Evolutionary conservation across 129 eudicot genomes (phyloP).

Genomic region (Oenanthe sinensis): DNA sequence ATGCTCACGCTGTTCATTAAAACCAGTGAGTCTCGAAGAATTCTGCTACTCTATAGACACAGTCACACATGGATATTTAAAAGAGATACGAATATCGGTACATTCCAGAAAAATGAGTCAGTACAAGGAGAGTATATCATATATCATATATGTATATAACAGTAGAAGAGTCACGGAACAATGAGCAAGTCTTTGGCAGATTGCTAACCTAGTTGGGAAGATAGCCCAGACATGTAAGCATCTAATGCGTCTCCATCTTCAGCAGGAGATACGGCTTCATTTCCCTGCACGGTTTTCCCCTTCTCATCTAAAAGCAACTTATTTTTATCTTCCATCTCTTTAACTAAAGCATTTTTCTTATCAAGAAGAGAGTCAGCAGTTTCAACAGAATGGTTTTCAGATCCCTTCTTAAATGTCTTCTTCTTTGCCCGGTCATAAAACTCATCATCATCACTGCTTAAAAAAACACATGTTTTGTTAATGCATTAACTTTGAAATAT

Average conservation of each 20-base stretch:
- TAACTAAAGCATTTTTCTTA: conserved; percentile 55
- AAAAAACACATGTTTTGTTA: not conserved
- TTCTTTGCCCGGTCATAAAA: conserved; percentile 87
- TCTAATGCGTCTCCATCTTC: conserved; percentile 91
- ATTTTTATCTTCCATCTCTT: conserved; percentile 67
- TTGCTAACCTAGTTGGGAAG: conserved; percentile 77
- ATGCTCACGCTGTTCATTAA: not conserved
- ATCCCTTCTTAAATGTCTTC: conserved; percentile 41
- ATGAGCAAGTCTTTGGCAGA: not conserved
- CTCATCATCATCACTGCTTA: conserved; percentile 84
- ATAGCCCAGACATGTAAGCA: conserved; percentile 85
- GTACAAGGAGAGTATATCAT: not conserved
- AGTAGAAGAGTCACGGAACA: not conserved
- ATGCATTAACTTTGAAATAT: not conserved
- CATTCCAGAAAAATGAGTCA: not conserved
- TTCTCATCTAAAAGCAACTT: conserved; percentile 56
- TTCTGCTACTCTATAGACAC: not conserved
- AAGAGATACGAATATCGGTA: not conserved
- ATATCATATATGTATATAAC: not conserved
- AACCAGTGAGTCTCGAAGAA: not conserved
- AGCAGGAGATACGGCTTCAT: conserved; percentile 35
- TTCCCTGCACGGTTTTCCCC: conserved; percentile 25
- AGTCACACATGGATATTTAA: not conserved
- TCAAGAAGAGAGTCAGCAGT: conserved; percentile 94
- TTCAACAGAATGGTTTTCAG: conserved; percentile 64